A percentile compares a stretch with the other conserved stretches of the same genome.
Evolutionary conservation across 1,284 basidiomycete genomes (phyloP).

Genomic region (Cryptococcus wingfieldii): DNA sequence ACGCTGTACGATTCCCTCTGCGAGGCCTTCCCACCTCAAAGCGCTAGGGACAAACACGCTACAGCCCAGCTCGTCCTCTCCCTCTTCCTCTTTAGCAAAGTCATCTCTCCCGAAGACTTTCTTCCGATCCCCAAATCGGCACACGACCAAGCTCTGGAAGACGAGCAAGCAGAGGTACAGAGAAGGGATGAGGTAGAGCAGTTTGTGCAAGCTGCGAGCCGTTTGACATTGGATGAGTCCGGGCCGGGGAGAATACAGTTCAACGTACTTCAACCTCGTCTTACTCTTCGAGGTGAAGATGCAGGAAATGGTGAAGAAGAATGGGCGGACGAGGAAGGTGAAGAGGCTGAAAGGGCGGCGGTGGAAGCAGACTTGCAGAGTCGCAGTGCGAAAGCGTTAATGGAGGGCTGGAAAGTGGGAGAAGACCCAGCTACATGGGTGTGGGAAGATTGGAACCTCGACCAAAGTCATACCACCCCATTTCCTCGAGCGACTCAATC

Average conservation of each 20-base stretch:
- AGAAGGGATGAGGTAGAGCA: background rate
- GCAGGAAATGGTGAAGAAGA: background rate
- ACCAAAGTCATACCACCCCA: no score
- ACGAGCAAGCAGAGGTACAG: background rate
- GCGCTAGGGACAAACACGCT: background rate
- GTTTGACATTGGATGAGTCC: background rate
- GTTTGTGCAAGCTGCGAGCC: background rate
- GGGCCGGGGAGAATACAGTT: background rate
- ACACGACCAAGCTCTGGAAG: background rate
- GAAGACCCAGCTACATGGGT: constrained; percentile 13
- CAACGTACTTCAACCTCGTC: background rate
- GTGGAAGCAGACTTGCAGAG: constrained; percentile 4
- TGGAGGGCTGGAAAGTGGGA: constrained; percentile 31
- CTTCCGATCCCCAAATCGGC: background rate
- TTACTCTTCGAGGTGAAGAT: background rate
- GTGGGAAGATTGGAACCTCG: constrained; percentile 25
- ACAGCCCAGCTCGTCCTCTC: constrained; percentile 18
- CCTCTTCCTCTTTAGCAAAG: constrained; percentile 15
- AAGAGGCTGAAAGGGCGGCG: background rate
- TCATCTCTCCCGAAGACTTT: constrained; percentile 17
- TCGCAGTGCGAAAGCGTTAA: constrained; percentile 11
- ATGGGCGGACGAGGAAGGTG: background rate
- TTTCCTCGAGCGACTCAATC: no score
- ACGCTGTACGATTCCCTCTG: background rate
- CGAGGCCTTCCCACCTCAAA: background rate